Evolutionary conservation across 345 rosid species (phyloP).

Genomic region (Gossypioides kirkii): DNA sequence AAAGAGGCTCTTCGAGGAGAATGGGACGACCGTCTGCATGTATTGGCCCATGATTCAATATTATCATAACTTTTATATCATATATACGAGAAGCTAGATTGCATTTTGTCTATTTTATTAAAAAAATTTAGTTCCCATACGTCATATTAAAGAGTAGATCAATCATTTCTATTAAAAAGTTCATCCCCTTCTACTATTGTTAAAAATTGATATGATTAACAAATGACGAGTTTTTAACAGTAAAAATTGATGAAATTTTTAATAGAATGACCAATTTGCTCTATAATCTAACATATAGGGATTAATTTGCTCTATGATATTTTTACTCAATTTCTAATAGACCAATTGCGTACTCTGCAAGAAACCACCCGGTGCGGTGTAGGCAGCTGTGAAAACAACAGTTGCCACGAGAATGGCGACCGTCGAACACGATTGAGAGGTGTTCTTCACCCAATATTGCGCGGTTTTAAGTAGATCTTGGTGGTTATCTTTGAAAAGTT

Average conservation of each 20-base stretch:
- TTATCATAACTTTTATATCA: neutral
- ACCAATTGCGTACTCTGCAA: neutral
- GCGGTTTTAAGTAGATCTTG: conserved; percentile 7
- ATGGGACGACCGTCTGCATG: conserved; percentile 16
- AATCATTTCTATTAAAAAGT: too few relatives aligned
- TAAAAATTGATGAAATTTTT: too few relatives aligned
- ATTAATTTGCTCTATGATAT: too few relatives aligned
- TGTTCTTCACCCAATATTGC: conserved; percentile 19
- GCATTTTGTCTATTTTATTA: too few relatives aligned
- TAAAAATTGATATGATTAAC: too few relatives aligned
- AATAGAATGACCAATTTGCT: rapidly evolving
- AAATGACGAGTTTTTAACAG: too few relatives aligned
- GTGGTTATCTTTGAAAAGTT: conserved; percentile 17
- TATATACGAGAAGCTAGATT: too few relatives aligned
- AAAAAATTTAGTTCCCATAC: rapidly evolving
- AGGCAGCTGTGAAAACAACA: conserved; percentile 24
- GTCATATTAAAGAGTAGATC: rapidly evolving
- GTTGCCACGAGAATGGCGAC: conserved; percentile 27
- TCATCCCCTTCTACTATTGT: rapidly evolving
- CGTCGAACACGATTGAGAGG: conserved; percentile 25
- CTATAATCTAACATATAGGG: rapidly evolving
- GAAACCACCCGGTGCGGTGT: conserved; percentile 13
- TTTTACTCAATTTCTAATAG: neutral
- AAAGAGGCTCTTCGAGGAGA: conserved; percentile 15
- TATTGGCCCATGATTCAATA: neutral